phyloP scores from a whole-genome alignment of 768 basidiomycete species.

The Cystobasidium tubakii region DNA sequence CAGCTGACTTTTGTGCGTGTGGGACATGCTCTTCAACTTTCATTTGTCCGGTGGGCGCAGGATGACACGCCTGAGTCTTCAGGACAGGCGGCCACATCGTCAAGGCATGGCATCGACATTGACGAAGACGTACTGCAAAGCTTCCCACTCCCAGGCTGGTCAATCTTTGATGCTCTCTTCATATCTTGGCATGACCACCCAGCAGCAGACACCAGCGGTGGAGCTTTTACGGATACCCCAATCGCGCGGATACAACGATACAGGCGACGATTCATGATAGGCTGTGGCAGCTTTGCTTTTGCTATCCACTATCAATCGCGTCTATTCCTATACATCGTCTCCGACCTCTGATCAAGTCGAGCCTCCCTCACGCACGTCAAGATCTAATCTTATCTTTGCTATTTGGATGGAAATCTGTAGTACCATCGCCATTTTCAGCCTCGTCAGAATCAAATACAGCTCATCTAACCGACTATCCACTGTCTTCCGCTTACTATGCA shows the following conservation, averaged over 20 bases:
- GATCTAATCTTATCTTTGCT: not conserved
- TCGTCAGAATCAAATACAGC: not conserved
- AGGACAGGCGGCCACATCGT: not conserved
- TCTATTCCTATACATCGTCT: not conserved
- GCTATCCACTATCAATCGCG: not conserved
- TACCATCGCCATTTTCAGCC: not conserved
- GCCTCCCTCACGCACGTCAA: too few relatives aligned
- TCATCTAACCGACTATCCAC: not conserved
- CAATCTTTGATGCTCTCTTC: conserved; percentile 20
- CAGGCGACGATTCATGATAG: not conserved
- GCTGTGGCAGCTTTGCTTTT: not conserved
- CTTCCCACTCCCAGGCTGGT: conserved; percentile 18
- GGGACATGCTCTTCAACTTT: too few relatives aligned
- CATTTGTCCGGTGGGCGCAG: too few relatives aligned
- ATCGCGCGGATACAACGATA: conserved; percentile 1
- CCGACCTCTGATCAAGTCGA: too few relatives aligned
- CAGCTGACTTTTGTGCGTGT: too few relatives aligned
- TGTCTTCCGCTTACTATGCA: not conserved
- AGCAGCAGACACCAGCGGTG: not conserved
- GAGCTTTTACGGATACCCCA: not conserved
- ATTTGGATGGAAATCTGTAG: not conserved
- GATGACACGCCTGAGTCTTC: not conserved
- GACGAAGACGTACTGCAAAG: not conserved
- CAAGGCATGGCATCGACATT: not conserved
- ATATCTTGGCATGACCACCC: conserved; percentile 4